phyloP scores from a whole-genome alignment of 345 rosid genomes.

The Nasturtium officinale region DNA sequence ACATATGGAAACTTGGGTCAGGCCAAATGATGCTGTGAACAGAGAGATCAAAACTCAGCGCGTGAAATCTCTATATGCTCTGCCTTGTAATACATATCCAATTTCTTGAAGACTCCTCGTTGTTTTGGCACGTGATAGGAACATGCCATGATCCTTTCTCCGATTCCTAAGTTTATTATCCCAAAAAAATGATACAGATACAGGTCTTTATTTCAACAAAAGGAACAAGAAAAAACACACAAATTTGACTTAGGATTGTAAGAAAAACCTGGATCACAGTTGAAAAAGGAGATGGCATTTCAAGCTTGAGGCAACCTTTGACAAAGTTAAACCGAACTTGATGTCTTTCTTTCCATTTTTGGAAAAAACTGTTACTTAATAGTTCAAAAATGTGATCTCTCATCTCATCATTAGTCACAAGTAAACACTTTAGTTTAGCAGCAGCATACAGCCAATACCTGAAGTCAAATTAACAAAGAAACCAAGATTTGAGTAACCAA shows the following conservation, averaged over 20 bases:
- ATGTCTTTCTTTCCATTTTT: conserved; percentile 83
- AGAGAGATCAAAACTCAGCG: neutral
- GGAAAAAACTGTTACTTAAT: conserved; percentile 64
- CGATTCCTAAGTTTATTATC: conserved; percentile 59
- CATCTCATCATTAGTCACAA: conserved; percentile 90
- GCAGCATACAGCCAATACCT: conserved; percentile 94
- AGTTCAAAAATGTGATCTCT: conserved; percentile 94
- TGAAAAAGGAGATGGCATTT: conserved; percentile 71
- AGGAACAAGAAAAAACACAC: neutral
- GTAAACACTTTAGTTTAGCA: conserved; percentile 69
- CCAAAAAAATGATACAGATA: neutral
- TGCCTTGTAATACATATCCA: conserved; percentile 67
- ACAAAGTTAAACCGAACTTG: conserved; percentile 71
- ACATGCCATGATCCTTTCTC: conserved; percentile 87
- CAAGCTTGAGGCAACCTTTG: conserved; percentile 63
- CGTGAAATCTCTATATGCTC: neutral
- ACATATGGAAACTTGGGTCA: conserved; percentile 1
- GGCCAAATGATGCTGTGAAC: neutral
- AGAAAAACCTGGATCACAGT: conserved; percentile 63
- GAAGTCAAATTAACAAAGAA: neutral
- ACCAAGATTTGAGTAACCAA: conserved; percentile 6
- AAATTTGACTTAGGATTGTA: neutral
- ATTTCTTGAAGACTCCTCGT: conserved; percentile 42
- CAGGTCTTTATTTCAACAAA: neutral
- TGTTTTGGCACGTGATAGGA: conserved; percentile 46